Conservation (phyloP, 2,329 filamentous ascomycete genomes). For the Herpotrichia juniperi region DNA sequence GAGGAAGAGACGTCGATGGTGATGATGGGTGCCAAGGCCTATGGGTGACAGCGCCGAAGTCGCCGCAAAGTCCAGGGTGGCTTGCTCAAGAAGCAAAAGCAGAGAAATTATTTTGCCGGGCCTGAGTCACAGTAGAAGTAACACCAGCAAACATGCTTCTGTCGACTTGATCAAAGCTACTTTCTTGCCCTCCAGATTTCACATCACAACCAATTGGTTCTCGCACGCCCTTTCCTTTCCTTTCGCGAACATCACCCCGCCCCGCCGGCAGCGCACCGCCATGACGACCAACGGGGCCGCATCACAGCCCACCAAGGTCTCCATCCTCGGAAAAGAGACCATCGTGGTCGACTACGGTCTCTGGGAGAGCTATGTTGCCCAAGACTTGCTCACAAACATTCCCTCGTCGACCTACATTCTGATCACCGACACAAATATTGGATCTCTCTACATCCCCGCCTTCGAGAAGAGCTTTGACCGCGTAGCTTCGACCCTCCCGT, state of each 20-base stretch:
- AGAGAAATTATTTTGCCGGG: constrained; percentile 11
- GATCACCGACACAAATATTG: constrained; percentile 94
- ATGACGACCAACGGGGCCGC: constrained; percentile 39
- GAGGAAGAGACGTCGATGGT: not conserved
- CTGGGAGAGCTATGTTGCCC: constrained; percentile 80
- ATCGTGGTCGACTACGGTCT: constrained; percentile 93
- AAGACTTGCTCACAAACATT: constrained; percentile 79
- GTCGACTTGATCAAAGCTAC: not conserved
- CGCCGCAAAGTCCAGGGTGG: not conserved
- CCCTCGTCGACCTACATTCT: constrained; percentile 91
- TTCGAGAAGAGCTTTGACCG: constrained; percentile 73
- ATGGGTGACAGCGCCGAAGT: constrained; percentile 2
- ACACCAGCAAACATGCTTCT: constrained; percentile 1
- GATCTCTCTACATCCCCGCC: constrained; percentile 76
- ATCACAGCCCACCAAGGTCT: constrained; percentile 66
- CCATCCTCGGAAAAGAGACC: constrained; percentile 85
- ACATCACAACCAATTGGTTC: constrained; percentile 3
- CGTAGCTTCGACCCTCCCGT: constrained; percentile 50
- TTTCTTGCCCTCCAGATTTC: not conserved
- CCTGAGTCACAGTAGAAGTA: constrained; percentile 9
- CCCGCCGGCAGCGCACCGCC: constrained; percentile 1
- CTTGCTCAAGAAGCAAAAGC: not conserved
- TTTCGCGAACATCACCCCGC: not conserved
- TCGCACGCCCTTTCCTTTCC: not conserved
- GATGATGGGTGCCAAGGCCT: not conserved